A percentile compares a stretch with the other conserved stretches of the same genome.
phyloP scores from a whole-genome alignment of 768 basidiomycete species.

The Mycena polygramma region DNA sequence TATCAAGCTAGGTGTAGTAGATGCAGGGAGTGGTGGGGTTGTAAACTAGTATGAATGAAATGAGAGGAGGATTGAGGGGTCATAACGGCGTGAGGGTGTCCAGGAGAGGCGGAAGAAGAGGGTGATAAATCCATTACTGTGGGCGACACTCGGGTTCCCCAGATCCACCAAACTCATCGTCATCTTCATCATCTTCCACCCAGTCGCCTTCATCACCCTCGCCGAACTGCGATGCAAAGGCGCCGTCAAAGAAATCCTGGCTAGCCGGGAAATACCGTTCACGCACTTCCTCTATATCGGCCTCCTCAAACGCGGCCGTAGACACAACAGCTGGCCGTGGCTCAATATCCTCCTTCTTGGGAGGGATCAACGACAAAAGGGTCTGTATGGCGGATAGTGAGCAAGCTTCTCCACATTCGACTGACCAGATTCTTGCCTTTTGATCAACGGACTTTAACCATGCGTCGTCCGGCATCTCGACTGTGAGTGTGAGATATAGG shows the following conservation, averaged over 20 bases:
- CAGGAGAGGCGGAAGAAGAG: neutral
- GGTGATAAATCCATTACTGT: conserved; percentile 56
- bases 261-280: conserved; percentile 80
- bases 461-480: conserved; percentile 88
- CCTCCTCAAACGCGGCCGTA: conserved; percentile 79
- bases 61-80: neutral
- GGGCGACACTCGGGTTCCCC: conserved; percentile 71
- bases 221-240: conserved; percentile 78
- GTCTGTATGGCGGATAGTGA: conserved; percentile 57
- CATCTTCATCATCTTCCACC: conserved; percentile 78
- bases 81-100: neutral
- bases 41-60: neutral
- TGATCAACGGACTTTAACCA: conserved; percentile 81
- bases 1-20: conserved; percentile 1
- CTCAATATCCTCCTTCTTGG: conserved; percentile 80
- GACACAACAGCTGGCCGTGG: conserved; percentile 81
- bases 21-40: conserved; percentile 17
- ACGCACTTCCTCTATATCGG: conserved; percentile 88
- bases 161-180: conserved; percentile 49
- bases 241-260: conserved; percentile 83
- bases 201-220: conserved; percentile 77
- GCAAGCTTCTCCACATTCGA: neutral
- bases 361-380: conserved; percentile 76
- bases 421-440: conserved; percentile 54
- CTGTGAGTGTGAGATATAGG: conserved; percentile 82